Evolutionary conservation across 176 grass and related monocot genomes (phyloP), one percentile per base, ranked within the genome.

Genomic region (Aegilops longissima): DNA sequence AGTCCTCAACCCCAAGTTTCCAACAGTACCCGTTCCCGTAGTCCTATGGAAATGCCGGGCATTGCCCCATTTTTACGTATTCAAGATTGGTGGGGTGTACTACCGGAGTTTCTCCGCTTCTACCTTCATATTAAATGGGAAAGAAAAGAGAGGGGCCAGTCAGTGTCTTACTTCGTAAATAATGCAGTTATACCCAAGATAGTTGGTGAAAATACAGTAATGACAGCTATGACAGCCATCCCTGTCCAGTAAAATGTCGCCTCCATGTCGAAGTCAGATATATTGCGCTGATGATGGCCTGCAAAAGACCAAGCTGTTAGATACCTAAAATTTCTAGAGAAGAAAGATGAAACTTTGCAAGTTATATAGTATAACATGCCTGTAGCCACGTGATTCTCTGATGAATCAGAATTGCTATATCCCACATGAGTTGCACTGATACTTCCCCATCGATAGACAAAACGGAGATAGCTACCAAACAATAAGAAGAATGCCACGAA

Each of bases 181-280:
- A 98, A 87, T 45, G 93, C 87, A 73, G 96, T 94, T 79, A 98
- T 81, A 45, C 92, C 93, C 59, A 98, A 82, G 18, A 94, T 67
- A 71, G 80, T 92, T 71, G 93, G 93, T 71, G 70, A 82, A 59
- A 92, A 86, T 66, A 93, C 93, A 51, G 86, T 66, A 73, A 89
- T 24, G 47, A 91, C 79, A 79, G 90, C 92, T 80, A 98, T 86
- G 70, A 86, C 40, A 45, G 96, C 88, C 92, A 98, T 94, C 51
- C 84, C 85, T 47, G 73, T 80, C 92, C 96, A 95, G 89, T 92
- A 96, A 74, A 91, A 85, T 76, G 75, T 85, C 36, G 84, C 34
- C 14, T 78, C 87, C 23, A 65, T 79, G 76, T 95, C 92, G 29
- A 79, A 94, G 52, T 90, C 73, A 2, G 92, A 89, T 77, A 85